These are phyloP conservation scores for Candida anglica DNA, from an alignment of 805 yeast species.

Conservation along the genomic window DNA sequence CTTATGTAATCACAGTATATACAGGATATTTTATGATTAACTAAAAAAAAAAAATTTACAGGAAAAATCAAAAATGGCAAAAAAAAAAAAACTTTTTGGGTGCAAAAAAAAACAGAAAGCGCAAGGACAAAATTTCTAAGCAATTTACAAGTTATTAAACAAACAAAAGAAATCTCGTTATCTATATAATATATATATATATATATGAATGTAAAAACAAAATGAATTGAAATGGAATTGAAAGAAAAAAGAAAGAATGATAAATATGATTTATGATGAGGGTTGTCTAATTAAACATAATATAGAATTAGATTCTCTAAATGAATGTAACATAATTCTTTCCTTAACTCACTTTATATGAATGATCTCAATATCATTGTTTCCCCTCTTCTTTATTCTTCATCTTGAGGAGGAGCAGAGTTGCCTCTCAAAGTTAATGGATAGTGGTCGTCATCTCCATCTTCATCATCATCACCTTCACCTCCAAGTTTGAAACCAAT, in stretches of 20 bases:
- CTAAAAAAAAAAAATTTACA: background rate
- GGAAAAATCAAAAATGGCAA: background rate
- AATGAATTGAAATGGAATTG: background rate
- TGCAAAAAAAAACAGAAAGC: background rate
- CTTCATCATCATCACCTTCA: slow-evolving; percentile 39
- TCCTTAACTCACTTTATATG: no score
- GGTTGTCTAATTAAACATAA: no score
- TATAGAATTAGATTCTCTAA: no score
- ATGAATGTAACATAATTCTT: no score
- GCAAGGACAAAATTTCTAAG: background rate
- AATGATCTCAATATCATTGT: no score
- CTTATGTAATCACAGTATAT: no score
- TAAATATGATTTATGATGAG: no score
- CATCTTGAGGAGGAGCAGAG: slow-evolving; percentile 38
- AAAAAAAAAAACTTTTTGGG: background rate
- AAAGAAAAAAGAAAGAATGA: no score
- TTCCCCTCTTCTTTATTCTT: slow-evolving; percentile 3
- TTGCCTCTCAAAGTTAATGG: slow-evolving; percentile 49
- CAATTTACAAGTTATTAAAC: background rate
- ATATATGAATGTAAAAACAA: background rate
- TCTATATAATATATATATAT: no score
- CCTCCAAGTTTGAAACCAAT: slow-evolving; percentile 49
- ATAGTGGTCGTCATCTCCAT: slow-evolving; percentile 31
- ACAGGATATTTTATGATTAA: no score
- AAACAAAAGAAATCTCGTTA: no score